phyloP scores from a whole-genome alignment of 345 rosid genomes.

The Aurinia saxatilis region DNA sequence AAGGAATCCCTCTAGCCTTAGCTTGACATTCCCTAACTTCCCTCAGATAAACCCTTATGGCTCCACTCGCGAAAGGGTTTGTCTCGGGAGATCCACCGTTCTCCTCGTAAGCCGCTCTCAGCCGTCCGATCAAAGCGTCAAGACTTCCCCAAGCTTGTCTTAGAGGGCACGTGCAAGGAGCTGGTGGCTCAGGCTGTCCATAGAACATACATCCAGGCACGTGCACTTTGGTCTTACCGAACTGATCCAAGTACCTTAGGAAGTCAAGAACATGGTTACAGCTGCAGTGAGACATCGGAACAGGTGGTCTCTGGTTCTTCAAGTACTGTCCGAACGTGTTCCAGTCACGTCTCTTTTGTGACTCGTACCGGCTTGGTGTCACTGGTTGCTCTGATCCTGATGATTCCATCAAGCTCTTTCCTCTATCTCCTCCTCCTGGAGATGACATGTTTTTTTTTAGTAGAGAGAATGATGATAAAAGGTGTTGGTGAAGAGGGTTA shows the following conservation, averaged over 20 bases:
- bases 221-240: slow-evolving; percentile 82
- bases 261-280: slow-evolving; percentile 64
- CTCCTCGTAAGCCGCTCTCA: slow-evolving; percentile 85
- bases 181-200: slow-evolving; percentile 89
- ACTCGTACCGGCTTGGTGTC: slow-evolving; percentile 68
- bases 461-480: background rate
- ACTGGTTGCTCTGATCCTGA: slow-evolving; percentile 30
- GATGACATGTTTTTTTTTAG: slow-evolving; percentile 21
- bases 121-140: slow-evolving; percentile 85
- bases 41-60: slow-evolving; percentile 61
- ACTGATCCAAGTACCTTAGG: slow-evolving; percentile 69
- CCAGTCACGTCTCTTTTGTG: slow-evolving; percentile 79
- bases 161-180: slow-evolving; percentile 80
- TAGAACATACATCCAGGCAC: slow-evolving; percentile 69
- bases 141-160: slow-evolving; percentile 94
- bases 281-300: slow-evolving; percentile 54
- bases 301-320: slow-evolving; percentile 64
- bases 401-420: slow-evolving; percentile 29
- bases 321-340: slow-evolving; percentile 73
- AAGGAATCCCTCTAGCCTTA: slow-evolving; percentile 79
- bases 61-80: slow-evolving; percentile 74
- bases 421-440: slow-evolving; percentile 31
- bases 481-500: slow-evolving; percentile 8
- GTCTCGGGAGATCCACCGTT: slow-evolving; percentile 73
- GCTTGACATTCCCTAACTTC: slow-evolving; percentile 83